These are phyloP conservation scores for Stachybotrys echinatus DNA, from an alignment of 2,329 filamentous ascomycete species.

Conservation along the genomic window DNA sequence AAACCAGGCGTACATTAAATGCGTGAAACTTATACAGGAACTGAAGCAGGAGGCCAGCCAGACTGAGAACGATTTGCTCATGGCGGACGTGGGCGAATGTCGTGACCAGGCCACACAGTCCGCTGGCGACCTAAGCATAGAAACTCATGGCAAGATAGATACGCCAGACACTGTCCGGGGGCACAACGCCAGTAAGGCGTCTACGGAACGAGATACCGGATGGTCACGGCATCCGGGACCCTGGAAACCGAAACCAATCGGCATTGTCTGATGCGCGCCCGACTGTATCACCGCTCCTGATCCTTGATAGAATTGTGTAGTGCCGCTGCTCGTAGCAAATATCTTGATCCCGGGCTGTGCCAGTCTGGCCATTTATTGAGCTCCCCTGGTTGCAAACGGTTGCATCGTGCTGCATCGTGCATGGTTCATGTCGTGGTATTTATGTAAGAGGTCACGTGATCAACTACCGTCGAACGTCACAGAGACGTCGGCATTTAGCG, in stretches of 20 bases:
- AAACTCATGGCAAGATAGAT: background rate
- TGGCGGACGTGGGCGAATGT: constrained; percentile 6
- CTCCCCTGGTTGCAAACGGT: too few relatives aligned
- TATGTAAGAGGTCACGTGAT: background rate
- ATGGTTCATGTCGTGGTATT: too few relatives aligned
- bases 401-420: too few relatives aligned
- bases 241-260: constrained; percentile 56
- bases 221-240: constrained; percentile 47
- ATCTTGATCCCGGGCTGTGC: too few relatives aligned
- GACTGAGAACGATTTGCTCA: background rate
- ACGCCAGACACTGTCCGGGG: background rate
- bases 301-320: too few relatives aligned
- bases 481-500: too few relatives aligned
- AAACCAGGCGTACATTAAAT: constrained; percentile 37
- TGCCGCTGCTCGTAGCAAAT: too few relatives aligned
- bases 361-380: too few relatives aligned
- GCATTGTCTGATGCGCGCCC: constrained; percentile 34
- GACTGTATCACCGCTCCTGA: too few relatives aligned
- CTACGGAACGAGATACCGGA: constrained; percentile 15
- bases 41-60: constrained; percentile 23
- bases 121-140: background rate
- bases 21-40: constrained; percentile 36
- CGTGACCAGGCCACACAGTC: background rate
- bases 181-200: background rate
- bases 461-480: too few relatives aligned